Evolutionary conservation across 139 green algal genomes (phyloP).

Genomic region (Chlamydomonas eustigma): DNA sequence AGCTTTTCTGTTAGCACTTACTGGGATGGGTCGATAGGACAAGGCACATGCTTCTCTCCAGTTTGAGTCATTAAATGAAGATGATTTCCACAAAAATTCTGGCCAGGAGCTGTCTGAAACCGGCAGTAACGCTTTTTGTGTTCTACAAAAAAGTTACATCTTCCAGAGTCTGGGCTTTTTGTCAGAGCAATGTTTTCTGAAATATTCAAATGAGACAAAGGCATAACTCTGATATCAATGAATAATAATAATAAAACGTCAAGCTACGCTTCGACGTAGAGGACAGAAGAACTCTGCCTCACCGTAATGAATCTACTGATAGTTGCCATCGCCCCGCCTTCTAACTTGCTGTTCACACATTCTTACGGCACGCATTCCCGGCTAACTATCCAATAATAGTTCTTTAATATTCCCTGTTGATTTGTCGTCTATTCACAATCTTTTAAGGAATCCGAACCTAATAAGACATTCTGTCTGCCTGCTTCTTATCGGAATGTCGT

Average conservation of each 20-base stretch:
- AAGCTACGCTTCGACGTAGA: too few species aligned
- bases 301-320: too few species aligned
- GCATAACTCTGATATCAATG: not conserved
- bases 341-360: too few species aligned
- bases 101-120: not conserved
- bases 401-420: not conserved
- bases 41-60: constrained; percentile 19
- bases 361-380: too few species aligned
- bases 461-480: not conserved
- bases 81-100: constrained; percentile 23
- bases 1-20: not conserved
- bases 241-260: not conserved
- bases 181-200: not conserved
- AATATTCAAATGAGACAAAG: not conserved
- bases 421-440: not conserved
- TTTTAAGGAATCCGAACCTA: too few species aligned
- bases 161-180: not conserved
- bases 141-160: not conserved
- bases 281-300: too few species aligned
- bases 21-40: constrained; percentile 21
- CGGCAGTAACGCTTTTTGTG: not conserved
- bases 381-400: not conserved
- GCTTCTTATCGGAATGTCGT: not conserved
- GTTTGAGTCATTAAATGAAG: constrained; percentile 1
- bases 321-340: too few species aligned